Evolutionary conservation across 331 rosid species (phyloP), one percentile per base, ranked within the genome.

Genomic region (Phaseolus coccineus): DNA sequence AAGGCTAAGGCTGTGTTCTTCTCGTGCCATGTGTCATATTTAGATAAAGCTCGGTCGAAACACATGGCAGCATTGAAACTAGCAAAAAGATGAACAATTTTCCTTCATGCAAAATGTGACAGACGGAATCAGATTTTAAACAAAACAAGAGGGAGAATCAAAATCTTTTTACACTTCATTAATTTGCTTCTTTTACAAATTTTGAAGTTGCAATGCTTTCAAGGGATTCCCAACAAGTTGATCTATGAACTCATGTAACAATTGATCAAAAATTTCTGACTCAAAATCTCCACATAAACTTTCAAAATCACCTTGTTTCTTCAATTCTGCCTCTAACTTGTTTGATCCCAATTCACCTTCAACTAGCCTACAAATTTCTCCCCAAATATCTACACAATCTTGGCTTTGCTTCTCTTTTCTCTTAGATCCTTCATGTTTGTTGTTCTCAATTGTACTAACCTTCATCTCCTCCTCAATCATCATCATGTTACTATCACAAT

Each of bases 221-320:
- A 69, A 51, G 79, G 50, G 24, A 11, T 51, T 39, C 63, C 69
- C 63, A 53, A 63, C 82, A 63, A 90, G 76, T 73, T 91, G 87
- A 84, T 86, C 85, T 16, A 89, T 87, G 37, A 93, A 10, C 73
- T 96, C 99, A 33, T 84, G 80, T 61, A 95, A 47, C 74, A 95
- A 77, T n/a, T 85, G 77, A 71, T 81, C 78, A 68, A 91, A 80
- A 65, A 93, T 83, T 42, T 66, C 72, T 1, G 82, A 80, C 83
- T 88, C 96, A 68, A 91, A 71, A 72, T 90, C 91, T 47, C 76
- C 96, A 69, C 80, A 73, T 56, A 93, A 35, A 27, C 82, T 69
- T 67, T 82, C 85, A 74, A 71, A 71, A 74, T 85, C 88, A 48
- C 84, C 78, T 12, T 79, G 39, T 47, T 84, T 79, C 77, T 78